Conservation (phyloP, 1,139 yeast species). For the Yamadazyma diddensiae region DNA sequence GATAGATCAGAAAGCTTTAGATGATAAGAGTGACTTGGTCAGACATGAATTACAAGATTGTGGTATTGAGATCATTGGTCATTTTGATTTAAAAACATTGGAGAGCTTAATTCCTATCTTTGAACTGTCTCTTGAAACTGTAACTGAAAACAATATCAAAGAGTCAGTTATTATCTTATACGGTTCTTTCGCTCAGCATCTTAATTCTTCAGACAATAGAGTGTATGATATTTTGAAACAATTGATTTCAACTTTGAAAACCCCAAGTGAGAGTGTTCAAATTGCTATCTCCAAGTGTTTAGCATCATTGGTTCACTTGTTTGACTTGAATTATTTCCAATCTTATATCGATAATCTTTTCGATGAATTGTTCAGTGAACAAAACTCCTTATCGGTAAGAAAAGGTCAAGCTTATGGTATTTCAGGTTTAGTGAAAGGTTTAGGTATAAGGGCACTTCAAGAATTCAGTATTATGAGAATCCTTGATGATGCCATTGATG, state of each 20-base stretch:
- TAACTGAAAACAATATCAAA: conserved; percentile 60
- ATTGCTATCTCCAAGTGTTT: conserved; percentile 81
- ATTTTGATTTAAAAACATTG: conserved; percentile 61
- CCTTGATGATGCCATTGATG: conserved; percentile 84
- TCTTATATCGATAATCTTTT: conserved; percentile 57
- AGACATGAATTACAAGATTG: conserved; percentile 85
- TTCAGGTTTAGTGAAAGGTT: conserved; percentile 89
- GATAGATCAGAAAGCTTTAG: conserved; percentile 60
- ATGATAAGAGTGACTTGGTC: conserved; percentile 70
- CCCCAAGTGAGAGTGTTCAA: conserved; percentile 89
- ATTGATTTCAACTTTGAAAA: conserved; percentile 69
- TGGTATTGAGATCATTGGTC: conserved; percentile 69
- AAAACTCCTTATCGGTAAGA: conserved; percentile 53
- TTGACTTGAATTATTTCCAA: conserved; percentile 43
- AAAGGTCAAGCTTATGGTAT: conserved; percentile 97
- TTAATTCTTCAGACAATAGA: conserved; percentile 62
- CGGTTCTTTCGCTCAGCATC: conserved; percentile 84
- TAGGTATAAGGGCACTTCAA: conserved; percentile 74
- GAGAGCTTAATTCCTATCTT: conserved; percentile 76
- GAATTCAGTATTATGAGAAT: conserved; percentile 74
- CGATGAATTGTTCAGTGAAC: conserved; percentile 48
- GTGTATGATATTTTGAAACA: conserved; percentile 64
- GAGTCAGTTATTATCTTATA: conserved; percentile 83
- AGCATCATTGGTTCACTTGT: conserved; percentile 71
- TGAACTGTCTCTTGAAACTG: conserved; percentile 55